phyloP scores from a whole-genome alignment of 1,284 basidiomycete species.

The Filobasidium uniguttulatum region DNA sequence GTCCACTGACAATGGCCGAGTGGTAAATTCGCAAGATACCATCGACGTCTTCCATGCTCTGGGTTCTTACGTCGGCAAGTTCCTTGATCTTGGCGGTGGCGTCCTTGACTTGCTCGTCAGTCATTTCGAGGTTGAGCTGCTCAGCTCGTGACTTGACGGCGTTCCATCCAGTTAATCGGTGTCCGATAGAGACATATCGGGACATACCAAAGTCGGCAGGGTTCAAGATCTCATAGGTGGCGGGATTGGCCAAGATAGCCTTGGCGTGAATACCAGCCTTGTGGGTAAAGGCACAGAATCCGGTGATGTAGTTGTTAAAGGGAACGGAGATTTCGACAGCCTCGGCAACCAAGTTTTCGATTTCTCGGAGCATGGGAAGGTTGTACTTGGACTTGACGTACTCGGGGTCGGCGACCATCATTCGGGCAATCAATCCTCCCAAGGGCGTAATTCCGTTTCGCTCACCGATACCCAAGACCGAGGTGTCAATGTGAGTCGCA shows the following conservation, averaged over 20 bases:
- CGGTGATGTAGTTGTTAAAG: constrained; percentile 58
- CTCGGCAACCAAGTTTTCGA: constrained; percentile 97
- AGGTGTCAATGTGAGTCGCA: constrained; percentile 97
- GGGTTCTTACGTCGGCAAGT: constrained; percentile 92
- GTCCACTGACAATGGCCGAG: constrained; percentile 71
- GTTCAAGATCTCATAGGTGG: constrained; percentile 73
- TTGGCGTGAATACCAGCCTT: constrained; percentile 99
- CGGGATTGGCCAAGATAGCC: constrained; percentile 98
- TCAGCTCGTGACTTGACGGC: constrained; percentile 98
- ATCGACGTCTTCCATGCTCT: constrained; percentile 99
- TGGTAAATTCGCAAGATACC: constrained; percentile 90
- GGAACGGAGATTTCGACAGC: constrained; percentile 97
- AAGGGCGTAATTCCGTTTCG: constrained; percentile 98
- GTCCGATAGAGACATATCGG: constrained; percentile 92
- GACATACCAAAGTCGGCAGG: constrained; percentile 97
- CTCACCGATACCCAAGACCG: constrained; percentile 87
- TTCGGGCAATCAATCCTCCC: constrained; percentile 89
- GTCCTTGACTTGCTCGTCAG: constrained; percentile 65
- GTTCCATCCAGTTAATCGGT: constrained; percentile 15
- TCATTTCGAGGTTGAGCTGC: constrained; percentile 64
- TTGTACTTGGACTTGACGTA: constrained; percentile 99
- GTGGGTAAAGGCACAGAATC: constrained; percentile 99
- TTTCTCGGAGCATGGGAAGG: constrained; percentile 88
- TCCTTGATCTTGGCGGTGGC: constrained; percentile 99
- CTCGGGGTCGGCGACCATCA: constrained; percentile 82